Conservation (phyloP, 495 filamentous ascomycete species). For the Mycothermus thermophilus region DNA sequence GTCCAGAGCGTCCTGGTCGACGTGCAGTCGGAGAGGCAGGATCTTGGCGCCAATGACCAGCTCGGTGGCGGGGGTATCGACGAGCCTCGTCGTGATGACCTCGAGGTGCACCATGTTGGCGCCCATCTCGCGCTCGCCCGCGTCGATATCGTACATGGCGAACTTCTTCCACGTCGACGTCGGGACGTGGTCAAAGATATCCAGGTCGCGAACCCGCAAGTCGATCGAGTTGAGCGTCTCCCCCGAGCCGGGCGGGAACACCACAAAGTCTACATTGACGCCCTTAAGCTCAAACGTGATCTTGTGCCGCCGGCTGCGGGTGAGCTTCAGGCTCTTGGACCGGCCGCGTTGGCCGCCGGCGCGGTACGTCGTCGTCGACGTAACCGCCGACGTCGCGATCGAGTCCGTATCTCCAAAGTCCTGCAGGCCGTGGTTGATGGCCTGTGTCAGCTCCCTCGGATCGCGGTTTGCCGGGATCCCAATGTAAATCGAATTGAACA, state of each 20-base stretch:
- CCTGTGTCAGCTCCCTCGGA: conserved; percentile 59
- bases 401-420: conserved; percentile 82
- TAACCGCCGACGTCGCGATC: conserved; percentile 57
- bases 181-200: conserved; percentile 87
- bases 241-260: conserved; percentile 61
- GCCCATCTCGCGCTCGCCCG: conserved; percentile 66
- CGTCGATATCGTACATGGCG: conserved; percentile 80
- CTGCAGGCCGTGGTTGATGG: conserved; percentile 78
- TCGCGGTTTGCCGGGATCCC: conserved; percentile 78
- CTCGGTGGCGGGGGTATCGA: conserved; percentile 75
- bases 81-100: conserved; percentile 71
- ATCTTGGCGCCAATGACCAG: conserved; percentile 75
- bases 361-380: conserved; percentile 41
- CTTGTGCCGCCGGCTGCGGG: conserved; percentile 82
- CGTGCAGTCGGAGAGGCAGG: conserved; percentile 79
- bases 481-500: conserved; percentile 99
- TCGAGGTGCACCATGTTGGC: conserved; percentile 84
- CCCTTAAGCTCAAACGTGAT: conserved; percentile 89
- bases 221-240: conserved; percentile 82
- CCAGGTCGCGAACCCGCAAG: conserved; percentile 64
- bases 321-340: conserved; percentile 47
- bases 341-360: conserved; percentile 31
- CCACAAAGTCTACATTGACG: conserved; percentile 67
- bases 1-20: conserved; percentile 95
- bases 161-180: conserved; percentile 99